Conservation (phyloP, 345 rosid species). For the Hibiscus tridactylites region DNA sequence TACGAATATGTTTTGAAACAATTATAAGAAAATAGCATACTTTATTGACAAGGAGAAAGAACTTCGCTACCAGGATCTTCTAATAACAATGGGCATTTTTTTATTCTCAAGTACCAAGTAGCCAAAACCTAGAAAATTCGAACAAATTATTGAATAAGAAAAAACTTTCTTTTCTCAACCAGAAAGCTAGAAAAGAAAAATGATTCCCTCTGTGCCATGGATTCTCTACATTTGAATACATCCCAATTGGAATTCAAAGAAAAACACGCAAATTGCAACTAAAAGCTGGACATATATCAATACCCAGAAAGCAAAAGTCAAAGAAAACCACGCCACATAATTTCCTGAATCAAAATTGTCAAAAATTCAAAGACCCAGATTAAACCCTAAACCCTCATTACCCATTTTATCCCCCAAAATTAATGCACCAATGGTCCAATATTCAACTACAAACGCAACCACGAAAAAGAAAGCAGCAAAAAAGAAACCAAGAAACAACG, state of each 20-base stretch:
- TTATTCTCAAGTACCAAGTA: neutral
- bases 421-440: neutral
- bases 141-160: neutral
- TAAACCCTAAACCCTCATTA: conserved; percentile 26
- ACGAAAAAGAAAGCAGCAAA: no score
- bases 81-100: neutral
- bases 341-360: no score
- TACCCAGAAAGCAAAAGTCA: no score
- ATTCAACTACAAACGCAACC: neutral
- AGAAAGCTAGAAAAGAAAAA: neutral
- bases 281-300: neutral
- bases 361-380: neutral
- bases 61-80: neutral
- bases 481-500: neutral
- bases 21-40: neutral
- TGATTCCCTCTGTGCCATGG: neutral
- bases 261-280: neutral
- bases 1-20: neutral
- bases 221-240: neutral
- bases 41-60: neutral
- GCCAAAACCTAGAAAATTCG: neutral
- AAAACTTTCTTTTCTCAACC: neutral
- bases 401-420: neutral
- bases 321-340: no score
- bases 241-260: neutral